Conservation (phyloP, 2,329 filamentous ascomycete species). For the Escovopsis weberi region DNA sequence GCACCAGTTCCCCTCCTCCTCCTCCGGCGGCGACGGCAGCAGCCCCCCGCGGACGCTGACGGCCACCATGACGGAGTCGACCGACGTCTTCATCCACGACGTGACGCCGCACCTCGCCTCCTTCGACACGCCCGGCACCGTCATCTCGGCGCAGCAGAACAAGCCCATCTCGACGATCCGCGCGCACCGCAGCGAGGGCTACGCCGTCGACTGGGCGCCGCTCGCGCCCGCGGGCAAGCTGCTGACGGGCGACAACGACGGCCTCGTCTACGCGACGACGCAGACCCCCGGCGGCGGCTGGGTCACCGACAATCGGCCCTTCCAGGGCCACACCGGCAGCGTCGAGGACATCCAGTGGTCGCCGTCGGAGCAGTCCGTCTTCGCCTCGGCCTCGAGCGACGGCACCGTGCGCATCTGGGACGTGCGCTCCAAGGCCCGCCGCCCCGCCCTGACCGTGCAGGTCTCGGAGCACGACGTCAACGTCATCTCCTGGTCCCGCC, state of each 20-base stretch:
- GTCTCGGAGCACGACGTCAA: constrained; percentile 82
- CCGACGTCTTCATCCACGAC: constrained; percentile 84
- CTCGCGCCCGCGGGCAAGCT: constrained; percentile 64
- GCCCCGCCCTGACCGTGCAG: constrained; percentile 74
- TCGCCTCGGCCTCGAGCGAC: constrained; percentile 85
- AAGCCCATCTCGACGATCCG: constrained; percentile 78
- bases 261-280: constrained; percentile 77
- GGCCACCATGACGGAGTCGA: constrained; percentile 83
- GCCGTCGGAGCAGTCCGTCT: constrained; percentile 82
- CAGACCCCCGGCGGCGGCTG: constrained; percentile 78
- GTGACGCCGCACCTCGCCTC: constrained; percentile 77
- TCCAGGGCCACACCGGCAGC: constrained; percentile 69
- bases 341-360: constrained; percentile 97
- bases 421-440: constrained; percentile 74
- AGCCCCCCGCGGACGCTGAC: constrained; percentile 69
- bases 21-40: no score
- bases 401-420: constrained; percentile 96
- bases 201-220: constrained; percentile 94
- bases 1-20: constrained; percentile 62
- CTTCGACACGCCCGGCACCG: constrained; percentile 77
- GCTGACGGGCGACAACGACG: constrained; percentile 80
- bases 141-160: constrained; percentile 68
- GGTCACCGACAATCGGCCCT: constrained; percentile 71
- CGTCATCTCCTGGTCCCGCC: constrained; percentile 86
- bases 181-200: constrained; percentile 87